phyloP scores from a whole-genome alignment of 176 grass and related monocot genomes.

The Eragrostis nindensis region DNA sequence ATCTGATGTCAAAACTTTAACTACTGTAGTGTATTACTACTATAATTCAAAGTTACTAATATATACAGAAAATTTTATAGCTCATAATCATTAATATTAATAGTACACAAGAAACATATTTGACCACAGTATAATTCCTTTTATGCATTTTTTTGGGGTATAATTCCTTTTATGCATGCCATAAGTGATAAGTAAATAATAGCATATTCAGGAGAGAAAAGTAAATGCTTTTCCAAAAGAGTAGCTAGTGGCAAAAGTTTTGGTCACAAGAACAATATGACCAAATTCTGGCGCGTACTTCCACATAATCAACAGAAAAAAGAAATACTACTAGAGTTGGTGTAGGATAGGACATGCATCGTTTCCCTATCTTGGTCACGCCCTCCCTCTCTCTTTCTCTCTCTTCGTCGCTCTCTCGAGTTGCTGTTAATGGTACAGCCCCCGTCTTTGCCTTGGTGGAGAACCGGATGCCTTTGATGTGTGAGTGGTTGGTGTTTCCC shows the following conservation, averaged over 20 bases:
- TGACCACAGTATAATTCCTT: no score
- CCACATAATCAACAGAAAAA: slow-evolving; percentile 13
- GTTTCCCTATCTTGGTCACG: background rate
- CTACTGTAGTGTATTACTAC: no score
- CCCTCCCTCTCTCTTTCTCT: slow-evolving; percentile 23
- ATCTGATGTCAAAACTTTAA: no score
- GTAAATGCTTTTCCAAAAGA: no score
- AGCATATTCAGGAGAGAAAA: background rate
- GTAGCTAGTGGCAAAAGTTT: no score
- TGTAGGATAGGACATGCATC: slow-evolving; percentile 71
- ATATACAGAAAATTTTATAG: no score
- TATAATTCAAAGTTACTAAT: no score
- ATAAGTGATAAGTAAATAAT: background rate
- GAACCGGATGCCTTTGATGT: slow-evolving; percentile 91
- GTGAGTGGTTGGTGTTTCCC: slow-evolving; percentile 85
- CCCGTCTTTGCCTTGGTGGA: slow-evolving; percentile 74
- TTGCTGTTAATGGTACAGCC: slow-evolving; percentile 72
- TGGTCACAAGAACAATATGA: slow-evolving; percentile 1
- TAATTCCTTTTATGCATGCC: no score
- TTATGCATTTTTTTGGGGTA: no score
- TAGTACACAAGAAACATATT: no score
- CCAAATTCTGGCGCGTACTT: background rate
- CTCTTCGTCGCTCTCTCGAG: slow-evolving; percentile 43
- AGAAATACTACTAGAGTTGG: slow-evolving; percentile 23
- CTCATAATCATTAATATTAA: no score